Evolutionary conservation across 306 rosid genomes (phyloP).

Genomic region (Astragalus glycyphyllos): DNA sequence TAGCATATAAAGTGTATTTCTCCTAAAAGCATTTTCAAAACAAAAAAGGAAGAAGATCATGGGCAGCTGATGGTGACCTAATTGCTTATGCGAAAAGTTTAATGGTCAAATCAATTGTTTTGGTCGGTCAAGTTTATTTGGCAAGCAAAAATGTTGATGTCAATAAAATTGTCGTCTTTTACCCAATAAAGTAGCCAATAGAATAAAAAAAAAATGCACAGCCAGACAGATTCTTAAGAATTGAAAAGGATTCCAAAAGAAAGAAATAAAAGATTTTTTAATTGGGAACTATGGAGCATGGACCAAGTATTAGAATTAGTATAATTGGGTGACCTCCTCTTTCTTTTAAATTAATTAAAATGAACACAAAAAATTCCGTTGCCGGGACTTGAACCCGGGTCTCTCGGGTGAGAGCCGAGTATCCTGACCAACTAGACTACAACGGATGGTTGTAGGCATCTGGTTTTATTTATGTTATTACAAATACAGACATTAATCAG

Average conservation of each 20-base stretch:
- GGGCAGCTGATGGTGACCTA: background rate
- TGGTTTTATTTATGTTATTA: too few species aligned
- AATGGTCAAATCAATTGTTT: conserved; percentile 7
- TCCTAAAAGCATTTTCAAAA: background rate
- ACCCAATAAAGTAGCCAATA: conserved; percentile 25
- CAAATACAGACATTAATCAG: too few species aligned
- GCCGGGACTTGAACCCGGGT: too few species aligned
- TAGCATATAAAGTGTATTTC: background rate
- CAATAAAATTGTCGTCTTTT: conserved; percentile 11
- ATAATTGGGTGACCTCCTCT: too few species aligned
- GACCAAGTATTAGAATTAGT: conserved; percentile 32
- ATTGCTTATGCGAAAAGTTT: background rate
- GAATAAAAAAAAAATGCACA: background rate
- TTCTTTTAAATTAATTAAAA: too few species aligned
- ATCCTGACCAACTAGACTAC: too few species aligned
- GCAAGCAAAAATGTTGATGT: conserved; percentile 21
- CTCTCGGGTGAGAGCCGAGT: too few species aligned
- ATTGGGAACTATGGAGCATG: conserved; percentile 8
- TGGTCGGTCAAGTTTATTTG: conserved; percentile 38
- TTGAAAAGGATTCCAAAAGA: background rate
- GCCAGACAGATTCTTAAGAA: too few species aligned
- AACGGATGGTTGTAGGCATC: too few species aligned
- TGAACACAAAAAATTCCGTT: too few species aligned
- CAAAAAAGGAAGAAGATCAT: background rate
- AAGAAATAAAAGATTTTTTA: background rate